Base-by-base conservation (phyloP, 2,329 filamentous ascomycete genomes). In the Akanthomyces uredinophilus region DNA sequence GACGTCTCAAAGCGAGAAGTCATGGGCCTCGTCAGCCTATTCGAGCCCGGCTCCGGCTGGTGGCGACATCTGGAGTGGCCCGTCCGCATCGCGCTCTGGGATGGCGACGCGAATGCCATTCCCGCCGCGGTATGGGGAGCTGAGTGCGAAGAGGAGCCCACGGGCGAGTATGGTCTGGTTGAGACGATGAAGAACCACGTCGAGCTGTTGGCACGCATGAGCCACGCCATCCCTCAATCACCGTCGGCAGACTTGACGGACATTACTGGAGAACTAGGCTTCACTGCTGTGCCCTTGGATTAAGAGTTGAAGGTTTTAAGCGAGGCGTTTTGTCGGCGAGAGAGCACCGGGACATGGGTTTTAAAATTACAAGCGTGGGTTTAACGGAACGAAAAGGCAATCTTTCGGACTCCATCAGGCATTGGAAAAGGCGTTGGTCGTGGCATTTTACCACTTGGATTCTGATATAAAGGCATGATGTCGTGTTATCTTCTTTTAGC, bases 1-100 rank as follows among this genome's bases (percentile, higher is more conserved):
- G 86, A 87, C 44, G 87, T 89, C 68, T 83, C 87, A 8, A 81
- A 82, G 18, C 81, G 85, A 61, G 85, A 91, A 67, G 83, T 91
- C 18, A 82, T 85, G 69, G 86, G 87, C 22, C 79, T 89, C 27
- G 79, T 85, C 22, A 81, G 80, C 41, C 72, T 86, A 41, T 86
- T 87, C 69, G 81, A 85, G 68, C 77, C 80, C 2, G 81, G 83
- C 53, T 85, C 82, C 29, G 76, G 78, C 57, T 87, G 84, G 84
- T 86, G 83, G 84, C 78, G 80, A 39, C 83, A 85, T 65, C 75
- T 87, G 6, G 82, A 86, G 67, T 87, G 84, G 84, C 83, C 84
- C 1, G 75, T 86, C 58, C 78, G 81, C 11, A 84, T 87, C 53
- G 83, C 83, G 5, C 71, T 86, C n/a, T 82, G 82, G 70, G 83